phyloP scores from a whole-genome alignment of 1,139 yeast species.

The Blastobotrys malaysiensis region DNA sequence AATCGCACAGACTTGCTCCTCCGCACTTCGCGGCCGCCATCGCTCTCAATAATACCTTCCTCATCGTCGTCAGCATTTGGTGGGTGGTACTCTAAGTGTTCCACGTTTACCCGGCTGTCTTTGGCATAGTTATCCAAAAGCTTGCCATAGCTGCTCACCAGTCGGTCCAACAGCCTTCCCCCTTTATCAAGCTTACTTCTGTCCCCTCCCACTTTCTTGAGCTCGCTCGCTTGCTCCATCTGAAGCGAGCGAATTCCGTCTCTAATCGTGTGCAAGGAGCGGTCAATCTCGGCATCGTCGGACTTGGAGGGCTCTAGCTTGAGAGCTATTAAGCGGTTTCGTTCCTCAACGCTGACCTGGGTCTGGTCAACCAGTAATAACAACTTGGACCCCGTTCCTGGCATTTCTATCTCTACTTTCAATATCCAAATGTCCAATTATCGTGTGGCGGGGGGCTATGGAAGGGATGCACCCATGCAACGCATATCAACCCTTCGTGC shows the following conservation, averaged over 20 bases:
- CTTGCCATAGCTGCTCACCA: conserved; percentile 12
- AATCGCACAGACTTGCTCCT: conserved; percentile 35
- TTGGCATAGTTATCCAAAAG: conserved; percentile 13
- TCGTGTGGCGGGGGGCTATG: background rate
- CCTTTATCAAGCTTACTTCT: background rate
- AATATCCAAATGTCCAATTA: background rate
- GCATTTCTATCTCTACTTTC: background rate
- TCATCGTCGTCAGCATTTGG: conserved; percentile 11
- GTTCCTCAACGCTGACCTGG: conserved; percentile 45
- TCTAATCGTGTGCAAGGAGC: conserved; percentile 38
- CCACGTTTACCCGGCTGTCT: conserved; percentile 16
- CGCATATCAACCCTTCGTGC: background rate
- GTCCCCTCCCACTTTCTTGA: background rate
- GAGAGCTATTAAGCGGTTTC: conserved; percentile 42
- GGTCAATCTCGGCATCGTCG: conserved; percentile 50
- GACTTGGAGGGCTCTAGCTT: conserved; percentile 47
- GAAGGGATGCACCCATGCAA: background rate
- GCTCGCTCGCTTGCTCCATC: conserved; percentile 17
- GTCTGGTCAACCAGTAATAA: conserved; percentile 37
- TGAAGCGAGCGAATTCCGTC: conserved; percentile 31
- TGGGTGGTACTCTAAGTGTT: conserved; percentile 9
- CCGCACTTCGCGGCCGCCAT: conserved; percentile 1
- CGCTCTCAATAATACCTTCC: conserved; percentile 5
- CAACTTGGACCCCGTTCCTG: conserved; percentile 20
- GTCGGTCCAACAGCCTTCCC: conserved; percentile 10